Evolutionary conservation across 2,329 filamentous ascomycete species (phyloP).

Genomic region (Tricladium varicosporioides): DNA sequence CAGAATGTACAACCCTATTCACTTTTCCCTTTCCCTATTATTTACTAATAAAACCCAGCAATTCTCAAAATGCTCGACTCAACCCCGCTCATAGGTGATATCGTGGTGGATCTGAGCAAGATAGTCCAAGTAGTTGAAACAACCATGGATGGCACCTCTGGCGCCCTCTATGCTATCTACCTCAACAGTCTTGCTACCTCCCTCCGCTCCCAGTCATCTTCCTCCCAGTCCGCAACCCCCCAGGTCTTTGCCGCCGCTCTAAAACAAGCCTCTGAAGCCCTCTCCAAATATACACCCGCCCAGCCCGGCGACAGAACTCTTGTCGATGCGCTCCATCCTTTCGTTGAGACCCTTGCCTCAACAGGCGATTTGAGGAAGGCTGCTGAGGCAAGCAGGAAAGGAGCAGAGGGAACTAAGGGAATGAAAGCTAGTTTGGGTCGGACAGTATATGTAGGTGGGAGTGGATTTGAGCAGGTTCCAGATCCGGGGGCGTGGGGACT

Average conservation of each 20-base stretch:
- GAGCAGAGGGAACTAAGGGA: constrained; percentile 80
- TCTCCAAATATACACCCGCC: constrained; percentile 85
- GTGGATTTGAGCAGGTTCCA: constrained; percentile 69
- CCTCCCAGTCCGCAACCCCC: constrained; percentile 38
- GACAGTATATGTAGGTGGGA: constrained; percentile 77
- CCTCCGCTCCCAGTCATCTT: constrained; percentile 27
- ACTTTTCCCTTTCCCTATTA: neutral
- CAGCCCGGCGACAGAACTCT: constrained; percentile 86
- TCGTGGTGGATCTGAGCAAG: constrained; percentile 56
- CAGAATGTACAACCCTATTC: constrained; percentile 45
- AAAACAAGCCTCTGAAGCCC: constrained; percentile 64
- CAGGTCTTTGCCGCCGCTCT: constrained; percentile 63
- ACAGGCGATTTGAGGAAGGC: constrained; percentile 68
- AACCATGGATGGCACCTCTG: constrained; percentile 72
- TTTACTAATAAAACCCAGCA: constrained; percentile 34
- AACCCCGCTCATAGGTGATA: constrained; percentile 51
- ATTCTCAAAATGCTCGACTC: constrained; percentile 43
- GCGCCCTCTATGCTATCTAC: constrained; percentile 76
- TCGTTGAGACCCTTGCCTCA: constrained; percentile 68
- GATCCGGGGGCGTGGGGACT: constrained; percentile 77
- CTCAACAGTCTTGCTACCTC: constrained; percentile 65
- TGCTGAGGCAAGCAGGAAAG: constrained; percentile 70
- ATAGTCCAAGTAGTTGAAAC: constrained; percentile 65
- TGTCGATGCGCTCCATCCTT: constrained; percentile 86
- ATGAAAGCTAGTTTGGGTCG: constrained; percentile 89